Evolutionary conservation across 208 protist species (phyloP).

Genomic region (Acanthamoeba lenticulata): DNA sequence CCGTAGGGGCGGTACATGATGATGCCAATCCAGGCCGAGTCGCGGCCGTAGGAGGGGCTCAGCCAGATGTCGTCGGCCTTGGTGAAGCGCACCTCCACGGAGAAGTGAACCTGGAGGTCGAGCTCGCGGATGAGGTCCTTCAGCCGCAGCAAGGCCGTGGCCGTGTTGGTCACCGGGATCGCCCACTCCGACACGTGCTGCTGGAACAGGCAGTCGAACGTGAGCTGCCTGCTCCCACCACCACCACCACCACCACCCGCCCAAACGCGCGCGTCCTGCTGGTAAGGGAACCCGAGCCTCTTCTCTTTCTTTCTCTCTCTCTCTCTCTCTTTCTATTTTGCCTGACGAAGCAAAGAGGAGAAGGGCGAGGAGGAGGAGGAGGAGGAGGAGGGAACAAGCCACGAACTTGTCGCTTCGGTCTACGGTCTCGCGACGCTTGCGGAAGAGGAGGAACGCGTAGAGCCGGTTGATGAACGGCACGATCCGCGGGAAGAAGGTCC

Average conservation of each 20-base stretch:
- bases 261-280: too few species aligned
- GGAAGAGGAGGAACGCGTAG: constrained; percentile 29
- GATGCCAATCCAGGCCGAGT: constrained; percentile 68
- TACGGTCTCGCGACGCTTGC: background rate
- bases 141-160: constrained; percentile 53
- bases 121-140: constrained; percentile 46
- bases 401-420: constrained; percentile 36
- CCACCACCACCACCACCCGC: background rate
- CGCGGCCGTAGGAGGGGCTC: constrained; percentile 50
- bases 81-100: constrained; percentile 67
- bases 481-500: constrained; percentile 40
- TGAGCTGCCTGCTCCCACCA: background rate
- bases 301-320: too few species aligned
- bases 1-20: constrained; percentile 70
- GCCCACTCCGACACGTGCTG: constrained; percentile 71
- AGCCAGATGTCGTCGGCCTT: constrained; percentile 68
- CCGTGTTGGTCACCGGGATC: constrained; percentile 50
- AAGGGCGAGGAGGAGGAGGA: background rate
- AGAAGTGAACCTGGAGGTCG: constrained; percentile 67
- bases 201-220: constrained; percentile 69
- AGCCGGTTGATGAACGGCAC: constrained; percentile 64
- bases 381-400: background rate
- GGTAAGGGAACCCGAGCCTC: too few species aligned
- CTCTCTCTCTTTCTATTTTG: too few species aligned
- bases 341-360: too few species aligned